Percentiles rank a stretch among this genome's conserved stretches.
These are phyloP conservation scores for Evansstolkia leycettana DNA, from an alignment of 495 filamentous ascomycete species.

Conservation along the genomic window DNA sequence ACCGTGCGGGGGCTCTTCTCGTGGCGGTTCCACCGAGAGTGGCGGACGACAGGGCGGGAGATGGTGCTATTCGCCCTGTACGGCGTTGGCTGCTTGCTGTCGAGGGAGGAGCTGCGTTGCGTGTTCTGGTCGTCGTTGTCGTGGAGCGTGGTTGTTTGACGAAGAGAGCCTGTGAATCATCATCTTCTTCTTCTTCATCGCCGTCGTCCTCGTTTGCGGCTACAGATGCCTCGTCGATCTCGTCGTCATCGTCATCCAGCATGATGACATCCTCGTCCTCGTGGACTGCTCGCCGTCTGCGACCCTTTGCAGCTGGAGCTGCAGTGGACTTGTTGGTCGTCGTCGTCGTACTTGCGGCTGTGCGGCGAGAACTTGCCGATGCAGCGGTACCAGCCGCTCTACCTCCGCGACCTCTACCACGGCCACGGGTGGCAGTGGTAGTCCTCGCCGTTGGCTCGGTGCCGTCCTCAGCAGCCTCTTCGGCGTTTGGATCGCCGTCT, in stretches of 20 bases:
- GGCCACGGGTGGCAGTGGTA: constrained; percentile 25
- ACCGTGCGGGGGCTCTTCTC: constrained; percentile 4
- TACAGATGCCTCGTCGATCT: constrained; percentile 36
- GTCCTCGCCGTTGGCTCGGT: constrained; percentile 13
- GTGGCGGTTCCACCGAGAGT: constrained; percentile 24
- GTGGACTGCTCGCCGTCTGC: constrained; percentile 32
- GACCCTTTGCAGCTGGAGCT: constrained; percentile 23
- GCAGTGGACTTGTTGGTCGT: constrained; percentile 24
- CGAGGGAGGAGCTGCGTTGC: constrained; percentile 7
- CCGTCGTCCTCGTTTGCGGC: constrained; percentile 14
- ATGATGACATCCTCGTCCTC: constrained; percentile 56
- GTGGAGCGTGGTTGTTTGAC: constrained; percentile 37
- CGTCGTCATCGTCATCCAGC: constrained; percentile 49
- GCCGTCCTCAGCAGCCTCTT: constrained; percentile 35
- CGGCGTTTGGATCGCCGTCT: constrained; percentile 30
- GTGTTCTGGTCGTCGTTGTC: constrained; percentile 16
- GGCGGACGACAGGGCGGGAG: constrained; percentile 32
- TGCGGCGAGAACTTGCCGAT: constrained; percentile 22
- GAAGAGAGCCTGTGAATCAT: constrained; percentile 39
- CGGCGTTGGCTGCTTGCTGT: constrained; percentile 18
- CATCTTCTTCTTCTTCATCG: constrained; percentile 17
- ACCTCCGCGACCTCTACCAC: constrained; percentile 39
- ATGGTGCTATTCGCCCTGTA: constrained; percentile 21
- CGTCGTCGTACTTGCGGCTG: constrained; percentile 26
- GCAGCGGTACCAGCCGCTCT: constrained; percentile 27